Evolutionary conservation across 1,139 yeast species (phyloP), one percentile per base, ranked within the genome.

Genomic region (Insectozyma bohioensis): DNA sequence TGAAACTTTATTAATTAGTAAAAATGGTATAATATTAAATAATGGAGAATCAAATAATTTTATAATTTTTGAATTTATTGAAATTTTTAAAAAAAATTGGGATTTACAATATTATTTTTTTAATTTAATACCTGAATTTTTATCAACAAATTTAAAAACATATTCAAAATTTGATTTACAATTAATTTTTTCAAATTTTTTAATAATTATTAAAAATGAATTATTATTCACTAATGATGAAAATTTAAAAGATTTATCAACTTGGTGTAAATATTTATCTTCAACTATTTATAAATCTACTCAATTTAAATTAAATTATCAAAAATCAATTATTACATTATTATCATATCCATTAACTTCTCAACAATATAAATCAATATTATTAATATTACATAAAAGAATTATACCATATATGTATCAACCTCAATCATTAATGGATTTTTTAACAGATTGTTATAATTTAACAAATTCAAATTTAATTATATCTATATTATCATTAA

Each of bases 351-450:
- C 73, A 18, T 59, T 77, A 24, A 61, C 69, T 3, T 56, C 78
- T 10, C 52, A 68, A 1, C 95, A 87, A 54, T 83, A 84, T 58
- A 86, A 85, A 56, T 64, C 81, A 1, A 67, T 83, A 2, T 66
- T 92, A 34, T 63, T 77, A 6, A 73, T 88, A 5, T 56, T 92
- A 46, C 97, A 92, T 58, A 87, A 86, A 54, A 67, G 95, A 42
- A 72, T 92, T 31, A 81, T 92, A 23, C 97, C 97, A 26, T 75
- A 72, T 51, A 75, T 88, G 73, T 71, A 78, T 26, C 81, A 80
- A 43, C 95, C 97, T 2, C 85, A 86, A 31, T 71, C 77, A 42
- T 64, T 92, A 33, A 87, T 92, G 96, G 98, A 92, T 59, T 92
- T 90, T 56, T 67, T 92, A 40, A 87, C 97, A 1, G 95, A 86